These are phyloP conservation scores for Amanita rimosa DNA, from an alignment of 768 basidiomycete genomes.

Conservation along the genomic window DNA sequence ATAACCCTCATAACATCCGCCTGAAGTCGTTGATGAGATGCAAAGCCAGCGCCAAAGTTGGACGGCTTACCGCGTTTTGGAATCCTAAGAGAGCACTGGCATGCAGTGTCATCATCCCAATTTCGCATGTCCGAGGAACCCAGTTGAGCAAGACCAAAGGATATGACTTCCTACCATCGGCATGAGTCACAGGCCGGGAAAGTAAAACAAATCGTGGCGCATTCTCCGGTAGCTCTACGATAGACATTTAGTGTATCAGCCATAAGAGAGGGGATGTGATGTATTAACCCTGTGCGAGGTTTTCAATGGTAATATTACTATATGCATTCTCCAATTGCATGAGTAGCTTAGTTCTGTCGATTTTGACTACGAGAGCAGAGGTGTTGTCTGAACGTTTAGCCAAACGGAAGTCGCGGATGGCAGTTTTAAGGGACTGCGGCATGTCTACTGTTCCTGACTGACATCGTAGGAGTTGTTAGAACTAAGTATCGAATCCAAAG, in stretches of 20 bases:
- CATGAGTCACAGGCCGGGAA: constrained; percentile 71
- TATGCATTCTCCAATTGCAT: constrained; percentile 83
- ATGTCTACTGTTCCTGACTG: constrained; percentile 65
- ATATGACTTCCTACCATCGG: constrained; percentile 75
- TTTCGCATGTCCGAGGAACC: constrained; percentile 72
- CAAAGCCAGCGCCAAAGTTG: neutral
- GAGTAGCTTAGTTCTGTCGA: constrained; percentile 69
- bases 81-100: constrained; percentile 76
- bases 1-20: constrained; percentile 71
- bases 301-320: constrained; percentile 65
- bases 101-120: constrained; percentile 65
- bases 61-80: constrained; percentile 53
- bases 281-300: constrained; percentile 77
- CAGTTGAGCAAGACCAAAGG: constrained; percentile 86
- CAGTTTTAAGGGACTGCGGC: constrained; percentile 63
- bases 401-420: constrained; percentile 71
- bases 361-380: constrained; percentile 81
- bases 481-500: constrained; percentile 17
- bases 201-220: constrained; percentile 79
- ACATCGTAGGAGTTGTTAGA: neutral
- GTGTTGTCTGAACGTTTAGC: constrained; percentile 62
- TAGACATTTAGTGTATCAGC: neutral
- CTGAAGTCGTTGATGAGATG: constrained; percentile 21
- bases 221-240: constrained; percentile 75
- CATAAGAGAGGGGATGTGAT: neutral